These are phyloP conservation scores for Dysphania ambrosioides DNA, from an alignment of 148 eudicot species.

Conservation along the genomic window DNA sequence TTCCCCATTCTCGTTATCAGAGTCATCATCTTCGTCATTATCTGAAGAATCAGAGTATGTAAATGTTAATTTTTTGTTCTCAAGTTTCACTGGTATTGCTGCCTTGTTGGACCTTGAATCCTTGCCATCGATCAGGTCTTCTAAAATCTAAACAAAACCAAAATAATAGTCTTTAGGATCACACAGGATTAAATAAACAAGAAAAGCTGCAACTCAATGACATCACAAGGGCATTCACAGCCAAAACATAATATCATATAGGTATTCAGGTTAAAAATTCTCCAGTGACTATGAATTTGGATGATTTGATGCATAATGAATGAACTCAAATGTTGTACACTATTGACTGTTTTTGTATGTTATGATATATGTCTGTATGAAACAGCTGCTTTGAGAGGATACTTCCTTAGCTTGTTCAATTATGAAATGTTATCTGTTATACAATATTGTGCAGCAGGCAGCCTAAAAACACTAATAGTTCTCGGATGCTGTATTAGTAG, in stretches of 20 bases:
- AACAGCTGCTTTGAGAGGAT: background rate
- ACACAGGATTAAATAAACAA: constrained; percentile 8
- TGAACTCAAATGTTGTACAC: background rate
- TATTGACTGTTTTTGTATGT: background rate
- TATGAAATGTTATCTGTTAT: background rate
- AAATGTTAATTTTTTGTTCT: constrained; percentile 66
- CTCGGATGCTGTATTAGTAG: background rate
- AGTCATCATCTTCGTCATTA: constrained; percentile 47
- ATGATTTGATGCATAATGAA: background rate
- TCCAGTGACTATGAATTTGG: background rate
- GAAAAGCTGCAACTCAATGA: background rate
- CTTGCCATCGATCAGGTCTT: constrained; percentile 63
- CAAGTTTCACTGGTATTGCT: constrained; percentile 35
- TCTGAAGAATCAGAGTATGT: constrained; percentile 62
- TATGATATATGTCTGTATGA: background rate
- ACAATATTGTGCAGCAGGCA: background rate
- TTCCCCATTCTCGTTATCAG: constrained; percentile 31
- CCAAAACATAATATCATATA: background rate
- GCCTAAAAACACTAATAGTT: background rate
- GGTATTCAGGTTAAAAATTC: background rate
- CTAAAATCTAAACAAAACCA: constrained; percentile 53
- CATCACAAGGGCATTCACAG: background rate
- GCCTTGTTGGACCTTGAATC: constrained; percentile 25
- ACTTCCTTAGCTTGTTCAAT: background rate
- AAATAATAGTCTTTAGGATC: background rate